A percentile compares a stretch with the other conserved stretches of the same genome.
phyloP scores from a whole-genome alignment of 768 basidiomycete genomes.

The Sistotremastrum suecicum region DNA sequence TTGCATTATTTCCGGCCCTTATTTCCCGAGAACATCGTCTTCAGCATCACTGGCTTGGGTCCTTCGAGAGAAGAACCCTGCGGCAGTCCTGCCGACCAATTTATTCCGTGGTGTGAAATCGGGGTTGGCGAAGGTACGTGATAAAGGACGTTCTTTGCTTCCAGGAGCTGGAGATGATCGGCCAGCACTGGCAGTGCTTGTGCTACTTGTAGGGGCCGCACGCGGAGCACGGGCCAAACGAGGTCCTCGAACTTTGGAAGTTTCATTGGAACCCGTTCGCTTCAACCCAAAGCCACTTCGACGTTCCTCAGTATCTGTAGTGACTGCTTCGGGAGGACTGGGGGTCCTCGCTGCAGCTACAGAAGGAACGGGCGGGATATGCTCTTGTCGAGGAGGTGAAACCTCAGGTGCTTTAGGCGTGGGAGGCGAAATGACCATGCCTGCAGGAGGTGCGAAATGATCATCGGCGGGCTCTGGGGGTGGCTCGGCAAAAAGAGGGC shows the following conservation, averaged over 20 bases:
- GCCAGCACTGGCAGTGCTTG: neutral
- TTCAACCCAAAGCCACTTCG: slow-evolving; percentile 20
- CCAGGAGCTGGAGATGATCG: slow-evolving; percentile 23
- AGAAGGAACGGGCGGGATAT: slow-evolving; percentile 1
- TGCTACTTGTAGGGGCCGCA: slow-evolving; percentile 3
- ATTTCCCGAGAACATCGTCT: slow-evolving; percentile 43
- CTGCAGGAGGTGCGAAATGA: slow-evolving; percentile 13
- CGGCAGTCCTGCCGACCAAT: slow-evolving; percentile 8
- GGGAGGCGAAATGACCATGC: slow-evolving; percentile 27
- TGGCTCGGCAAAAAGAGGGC: slow-evolving; percentile 13
- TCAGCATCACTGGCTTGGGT: slow-evolving; percentile 80
- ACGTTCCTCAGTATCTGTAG: neutral
- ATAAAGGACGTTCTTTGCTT: slow-evolving; percentile 32
- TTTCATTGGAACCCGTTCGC: slow-evolving; percentile 32
- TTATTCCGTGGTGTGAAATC: slow-evolving; percentile 9
- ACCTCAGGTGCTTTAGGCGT: slow-evolving; percentile 21
- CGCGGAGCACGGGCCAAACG: slow-evolving; percentile 36
- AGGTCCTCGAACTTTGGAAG: slow-evolving; percentile 31
- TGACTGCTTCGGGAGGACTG: slow-evolving; percentile 22
- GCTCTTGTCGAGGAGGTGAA: slow-evolving; percentile 4
- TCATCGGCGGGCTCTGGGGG: slow-evolving; percentile 6
- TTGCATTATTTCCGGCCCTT: neutral
- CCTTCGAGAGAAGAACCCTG: slow-evolving; percentile 37
- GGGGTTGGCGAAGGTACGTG: slow-evolving; percentile 30
- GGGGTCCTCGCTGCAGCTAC: slow-evolving; percentile 8